Base-by-base conservation (phyloP, 352 stramenopile species). In the Phytophthora agathidicida region DNA sequence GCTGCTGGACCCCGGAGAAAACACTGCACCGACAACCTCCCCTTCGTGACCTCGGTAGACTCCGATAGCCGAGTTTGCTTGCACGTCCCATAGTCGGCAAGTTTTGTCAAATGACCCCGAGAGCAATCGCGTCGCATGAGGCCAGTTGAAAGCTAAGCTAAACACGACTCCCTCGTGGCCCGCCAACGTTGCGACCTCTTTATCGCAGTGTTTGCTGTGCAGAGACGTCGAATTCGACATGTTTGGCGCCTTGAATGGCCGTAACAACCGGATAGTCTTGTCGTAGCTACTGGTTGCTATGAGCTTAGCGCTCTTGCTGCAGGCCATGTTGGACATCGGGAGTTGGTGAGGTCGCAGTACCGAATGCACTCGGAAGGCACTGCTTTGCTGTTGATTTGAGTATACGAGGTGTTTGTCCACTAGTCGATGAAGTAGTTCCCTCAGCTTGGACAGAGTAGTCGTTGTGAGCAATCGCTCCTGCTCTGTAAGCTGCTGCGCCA, bases 51-150 rank as follows among this genome's bases (percentile, higher is more conserved):
- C 80, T 23, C 46, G 37, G 41, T 85, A 89, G 3, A 87, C 58
- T 8, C 78, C 81, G 57, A 66, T 69, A 14, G 38, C 32, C 0
- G 39, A 36, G 13, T 66, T 61, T 5, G 42, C 71, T 7, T 68
- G 24, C 10, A 84, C 64, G 52, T 92, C 71, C 82, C 84, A 93
- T 31, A 93, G 43, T 3, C 84, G 73, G 37, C 81, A 91, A 3
- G 80, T 89, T 64, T 88, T 90, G 66, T 93, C 84, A 41, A 91
- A 93, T 16, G 84, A 91, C 3, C 84, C 84, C 0, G 81, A 91
- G 13, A 90, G 55, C 23, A 90, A 58, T 24, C 67, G 72, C 3
- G 65, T 76, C 5, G 77, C 65, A 24, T 80, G 73, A 4, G 80
- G 78, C 4, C 48, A 72, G 44, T 87, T 84, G 54, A 93, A 89